These are phyloP conservation scores for Leccinum rimulosum DNA, from an alignment of 768 basidiomycete species.

Conservation along the genomic window DNA sequence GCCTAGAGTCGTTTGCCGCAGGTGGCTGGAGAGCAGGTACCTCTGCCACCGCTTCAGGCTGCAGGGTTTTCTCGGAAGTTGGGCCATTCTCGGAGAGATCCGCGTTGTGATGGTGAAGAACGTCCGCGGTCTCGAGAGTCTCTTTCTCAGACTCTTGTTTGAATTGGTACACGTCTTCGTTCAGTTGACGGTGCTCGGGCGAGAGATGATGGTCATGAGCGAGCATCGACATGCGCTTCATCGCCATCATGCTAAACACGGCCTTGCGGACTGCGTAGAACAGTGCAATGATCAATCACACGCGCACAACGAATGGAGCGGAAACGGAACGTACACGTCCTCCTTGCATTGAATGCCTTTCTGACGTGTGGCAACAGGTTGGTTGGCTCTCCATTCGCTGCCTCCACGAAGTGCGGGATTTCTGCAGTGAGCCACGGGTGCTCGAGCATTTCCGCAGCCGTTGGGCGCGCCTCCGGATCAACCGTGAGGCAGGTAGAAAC, in stretches of 20 bases:
- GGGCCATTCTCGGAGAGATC: background rate
- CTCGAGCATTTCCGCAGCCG: conserved; percentile 66
- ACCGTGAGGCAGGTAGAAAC: conserved; percentile 79
- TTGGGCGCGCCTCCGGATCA: conserved; percentile 78
- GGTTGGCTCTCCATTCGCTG: conserved; percentile 53
- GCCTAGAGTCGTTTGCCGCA: background rate
- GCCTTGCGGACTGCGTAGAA: conserved; percentile 75
- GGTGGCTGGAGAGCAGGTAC: conserved; percentile 3
- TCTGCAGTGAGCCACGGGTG: conserved; percentile 69
- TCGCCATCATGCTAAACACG: conserved; percentile 81
- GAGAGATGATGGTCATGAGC: conserved; percentile 33
- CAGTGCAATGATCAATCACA: conserved; percentile 1
- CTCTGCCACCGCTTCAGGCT: background rate
- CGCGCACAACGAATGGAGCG: background rate
- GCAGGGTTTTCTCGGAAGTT: background rate
- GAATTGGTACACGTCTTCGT: conserved; percentile 59
- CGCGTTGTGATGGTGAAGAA: conserved; percentile 50
- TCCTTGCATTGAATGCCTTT: conserved; percentile 85
- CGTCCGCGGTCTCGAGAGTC: conserved; percentile 37
- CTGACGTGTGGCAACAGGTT: conserved; percentile 88
- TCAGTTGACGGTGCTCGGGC: conserved; percentile 47
- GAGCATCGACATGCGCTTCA: conserved; percentile 72
- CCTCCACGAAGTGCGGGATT: conserved; percentile 66
- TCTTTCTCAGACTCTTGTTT: conserved; percentile 79
- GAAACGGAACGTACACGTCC: conserved; percentile 60